A percentile compares a stretch with the other conserved stretches of the same genome.
Conservation (phyloP, 148 eudicot species). For the Talinum fruticosum region DNA sequence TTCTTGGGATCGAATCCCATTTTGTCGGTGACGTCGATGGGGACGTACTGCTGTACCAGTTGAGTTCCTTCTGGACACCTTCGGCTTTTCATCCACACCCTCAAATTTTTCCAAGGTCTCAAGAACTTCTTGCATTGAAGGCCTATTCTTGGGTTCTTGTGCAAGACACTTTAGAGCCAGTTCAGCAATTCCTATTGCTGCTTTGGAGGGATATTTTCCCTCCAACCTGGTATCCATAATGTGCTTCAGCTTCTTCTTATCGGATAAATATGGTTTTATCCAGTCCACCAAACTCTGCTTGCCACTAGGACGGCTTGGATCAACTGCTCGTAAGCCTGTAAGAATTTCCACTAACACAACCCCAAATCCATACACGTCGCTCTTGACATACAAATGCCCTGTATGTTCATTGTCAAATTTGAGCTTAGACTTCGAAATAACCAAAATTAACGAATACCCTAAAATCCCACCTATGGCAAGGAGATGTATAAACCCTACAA, state of each 20-base stretch:
- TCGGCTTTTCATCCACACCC: conserved; percentile 38
- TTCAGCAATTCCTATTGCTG: conserved; percentile 53
- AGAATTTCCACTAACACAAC: conserved; percentile 76
- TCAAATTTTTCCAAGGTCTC: conserved; percentile 41
- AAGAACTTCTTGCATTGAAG: conserved; percentile 75
- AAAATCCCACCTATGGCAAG: not conserved
- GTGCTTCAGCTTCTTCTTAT: conserved; percentile 48
- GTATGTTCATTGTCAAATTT: conserved; percentile 18
- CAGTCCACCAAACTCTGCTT: conserved; percentile 50
- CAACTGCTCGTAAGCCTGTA: conserved; percentile 61
- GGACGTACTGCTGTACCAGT: conserved; percentile 24
- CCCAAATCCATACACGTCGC: conserved; percentile 84
- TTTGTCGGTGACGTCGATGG: conserved; percentile 18
- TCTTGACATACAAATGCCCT: conserved; percentile 84
- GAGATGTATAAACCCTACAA: not conserved
- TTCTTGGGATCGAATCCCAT: conserved; percentile 26
- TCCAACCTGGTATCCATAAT: conserved; percentile 70
- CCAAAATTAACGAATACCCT: not conserved
- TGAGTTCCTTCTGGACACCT: conserved; percentile 33
- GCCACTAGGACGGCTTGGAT: conserved; percentile 49
- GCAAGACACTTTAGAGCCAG: conserved; percentile 63
- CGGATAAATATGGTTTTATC: conserved; percentile 58
- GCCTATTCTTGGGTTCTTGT: conserved; percentile 49
- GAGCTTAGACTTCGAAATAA: not conserved
- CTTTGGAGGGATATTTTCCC: conserved; percentile 66